These are phyloP conservation scores for Maudiozyma saulgeensis DNA, from an alignment of 805 yeast genomes.

Conservation along the genomic window DNA sequence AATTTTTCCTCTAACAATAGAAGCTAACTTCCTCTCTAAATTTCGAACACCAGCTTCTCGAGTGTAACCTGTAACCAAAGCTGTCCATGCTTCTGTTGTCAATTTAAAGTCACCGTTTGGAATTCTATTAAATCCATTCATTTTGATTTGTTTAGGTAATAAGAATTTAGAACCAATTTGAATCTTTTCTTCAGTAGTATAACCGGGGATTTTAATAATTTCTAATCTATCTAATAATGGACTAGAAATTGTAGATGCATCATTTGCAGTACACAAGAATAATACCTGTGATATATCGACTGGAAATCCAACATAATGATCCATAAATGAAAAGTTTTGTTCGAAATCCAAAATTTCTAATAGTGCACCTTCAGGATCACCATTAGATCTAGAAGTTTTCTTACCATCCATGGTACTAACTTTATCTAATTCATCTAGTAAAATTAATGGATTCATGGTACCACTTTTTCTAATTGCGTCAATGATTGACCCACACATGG, in stretches of 20 bases:
- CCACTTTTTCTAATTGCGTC: conserved; percentile 84
- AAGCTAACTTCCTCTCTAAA: conserved; percentile 75
- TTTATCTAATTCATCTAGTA: conserved; percentile 94
- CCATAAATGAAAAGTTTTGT: conserved; percentile 83
- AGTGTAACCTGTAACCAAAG: conserved; percentile 74
- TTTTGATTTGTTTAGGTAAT: conserved; percentile 73
- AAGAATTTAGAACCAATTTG: conserved; percentile 82
- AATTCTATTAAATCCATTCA: conserved; percentile 68
- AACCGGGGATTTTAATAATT: conserved; percentile 86
- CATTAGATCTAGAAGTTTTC: conserved; percentile 52
- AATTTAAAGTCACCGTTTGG: conserved; percentile 50
- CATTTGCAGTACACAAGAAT: conserved; percentile 93
- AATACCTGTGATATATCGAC: conserved; percentile 86
- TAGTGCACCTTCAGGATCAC: conserved; percentile 89
- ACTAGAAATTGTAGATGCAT: conserved; percentile 79
- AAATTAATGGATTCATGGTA: conserved; percentile 87
- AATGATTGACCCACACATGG: conserved; percentile 88
- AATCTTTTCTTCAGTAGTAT: conserved; percentile 85
- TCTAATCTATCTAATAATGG: conserved; percentile 97
- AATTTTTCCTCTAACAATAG: conserved; percentile 84
- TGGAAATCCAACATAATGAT: conserved; percentile 88
- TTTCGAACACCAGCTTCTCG: conserved; percentile 95
- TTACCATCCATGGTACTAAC: conserved; percentile 38
- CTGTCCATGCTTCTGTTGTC: conserved; percentile 52
- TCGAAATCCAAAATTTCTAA: conserved; percentile 93